A percentile compares a stretch with the other conserved stretches of the same genome.
Evolutionary conservation across 805 yeast genomes (phyloP).

Genomic region (Ogataea pignaliae): DNA sequence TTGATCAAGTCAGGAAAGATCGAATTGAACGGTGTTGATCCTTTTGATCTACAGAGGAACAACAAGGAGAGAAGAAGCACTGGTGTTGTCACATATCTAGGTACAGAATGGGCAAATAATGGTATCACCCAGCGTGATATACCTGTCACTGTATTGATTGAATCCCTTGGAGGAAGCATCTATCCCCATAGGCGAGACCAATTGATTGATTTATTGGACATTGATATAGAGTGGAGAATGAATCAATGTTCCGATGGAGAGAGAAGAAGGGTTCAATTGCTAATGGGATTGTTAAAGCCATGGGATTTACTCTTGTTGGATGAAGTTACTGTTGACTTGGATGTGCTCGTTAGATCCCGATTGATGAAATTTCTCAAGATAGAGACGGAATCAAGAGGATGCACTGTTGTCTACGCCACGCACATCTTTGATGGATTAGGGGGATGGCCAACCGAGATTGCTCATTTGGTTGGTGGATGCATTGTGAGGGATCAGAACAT

Average conservation of each 20-base stretch:
- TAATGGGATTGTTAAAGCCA: conserved; percentile 88
- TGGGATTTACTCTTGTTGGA: conserved; percentile 87
- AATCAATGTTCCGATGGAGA: conserved; percentile 91
- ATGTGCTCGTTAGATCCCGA: conserved; percentile 81
- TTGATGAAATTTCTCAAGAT: conserved; percentile 61
- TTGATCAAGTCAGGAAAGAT: conserved; percentile 71
- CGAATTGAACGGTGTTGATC: conserved; percentile 77
- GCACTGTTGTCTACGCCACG: conserved; percentile 88
- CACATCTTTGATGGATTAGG: conserved; percentile 96
- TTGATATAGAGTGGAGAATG: conserved; percentile 91
- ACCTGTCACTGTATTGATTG: conserved; percentile 72
- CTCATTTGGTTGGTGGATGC: conserved; percentile 72
- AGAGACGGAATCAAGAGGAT: conserved; percentile 68
- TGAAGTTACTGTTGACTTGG: conserved; percentile 95
- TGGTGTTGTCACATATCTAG: conserved; percentile 61
- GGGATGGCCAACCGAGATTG: conserved; percentile 80
- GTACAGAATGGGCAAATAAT: conserved; percentile 97
- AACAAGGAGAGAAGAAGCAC: conserved; percentile 6
- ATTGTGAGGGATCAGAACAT: conserved; percentile 35
- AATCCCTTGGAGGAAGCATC: conserved; percentile 75
- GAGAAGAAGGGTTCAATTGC: conserved; percentile 87
- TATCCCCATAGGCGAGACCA: conserved; percentile 73
- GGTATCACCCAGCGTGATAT: conserved; percentile 88
- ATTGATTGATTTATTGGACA: conserved; percentile 73
- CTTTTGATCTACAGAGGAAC: conserved; percentile 48